These are phyloP conservation scores for Orychophragmus violaceus DNA, from an alignment of 345 rosid genomes.

Conservation along the genomic window DNA sequence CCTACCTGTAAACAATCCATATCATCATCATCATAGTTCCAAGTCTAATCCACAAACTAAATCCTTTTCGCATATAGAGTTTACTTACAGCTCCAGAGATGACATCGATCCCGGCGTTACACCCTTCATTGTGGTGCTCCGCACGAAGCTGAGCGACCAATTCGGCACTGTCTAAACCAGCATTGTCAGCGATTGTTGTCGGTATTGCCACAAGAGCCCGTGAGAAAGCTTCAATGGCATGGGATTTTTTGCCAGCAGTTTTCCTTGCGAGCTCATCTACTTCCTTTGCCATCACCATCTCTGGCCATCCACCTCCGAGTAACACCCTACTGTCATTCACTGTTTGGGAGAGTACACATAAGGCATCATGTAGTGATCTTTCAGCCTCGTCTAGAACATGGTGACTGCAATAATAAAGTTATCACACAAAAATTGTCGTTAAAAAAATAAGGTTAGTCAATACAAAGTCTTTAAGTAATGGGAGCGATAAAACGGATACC, in stretches of 20 bases:
- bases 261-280: slow-evolving; percentile 91
- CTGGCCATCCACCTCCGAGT: slow-evolving; percentile 99
- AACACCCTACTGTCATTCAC: slow-evolving; percentile 87
- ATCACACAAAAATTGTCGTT: neutral
- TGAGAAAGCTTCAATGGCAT: slow-evolving; percentile 93
- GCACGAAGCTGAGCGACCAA: slow-evolving; percentile 94
- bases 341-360: slow-evolving; percentile 92
- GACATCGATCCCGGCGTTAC: slow-evolving; percentile 81
- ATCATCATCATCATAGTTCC: neutral
- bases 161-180: slow-evolving; percentile 98
- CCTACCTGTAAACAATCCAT: slow-evolving; percentile 51
- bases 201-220: slow-evolving; percentile 83
- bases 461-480: neutral
- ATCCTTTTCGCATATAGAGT: neutral
- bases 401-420: slow-evolving; percentile 46
- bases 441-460: neutral
- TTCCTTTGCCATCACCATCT: slow-evolving; percentile 98
- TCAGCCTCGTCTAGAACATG: slow-evolving; percentile 99
- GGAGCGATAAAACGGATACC: slow-evolving; percentile 34
- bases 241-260: slow-evolving; percentile 96
- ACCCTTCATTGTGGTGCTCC: slow-evolving; percentile 81
- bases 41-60: neutral
- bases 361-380: slow-evolving; percentile 93
- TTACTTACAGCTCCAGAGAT: slow-evolving; percentile 85
- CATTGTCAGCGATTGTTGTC: slow-evolving; percentile 87